A percentile compares a stretch with the other conserved stretches of the same genome.
Conservation (phyloP, 441 rosid species). For the Pelargonium fulgidum region DNA sequence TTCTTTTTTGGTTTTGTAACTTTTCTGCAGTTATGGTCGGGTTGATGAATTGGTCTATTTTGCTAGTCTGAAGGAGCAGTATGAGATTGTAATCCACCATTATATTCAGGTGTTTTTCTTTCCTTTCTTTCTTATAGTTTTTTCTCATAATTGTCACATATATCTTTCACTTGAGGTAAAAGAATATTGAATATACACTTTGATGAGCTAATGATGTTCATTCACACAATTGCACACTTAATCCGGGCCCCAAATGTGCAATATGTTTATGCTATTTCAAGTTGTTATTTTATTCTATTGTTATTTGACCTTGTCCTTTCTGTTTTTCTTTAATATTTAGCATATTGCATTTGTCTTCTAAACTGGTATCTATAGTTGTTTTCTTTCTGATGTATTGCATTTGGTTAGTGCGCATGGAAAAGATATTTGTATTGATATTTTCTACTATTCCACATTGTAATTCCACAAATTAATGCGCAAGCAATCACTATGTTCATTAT, state of each 20-base stretch:
- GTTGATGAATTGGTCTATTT: constrained; percentile 95
- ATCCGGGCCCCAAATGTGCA: background rate
- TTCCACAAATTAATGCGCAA: background rate
- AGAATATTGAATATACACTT: background rate
- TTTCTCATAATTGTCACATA: background rate
- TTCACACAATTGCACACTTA: background rate
- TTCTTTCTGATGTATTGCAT: background rate
- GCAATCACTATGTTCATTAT: background rate
- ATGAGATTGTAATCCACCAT: constrained; percentile 88
- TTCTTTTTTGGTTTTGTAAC: constrained; percentile 1
- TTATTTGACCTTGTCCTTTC: constrained; percentile 4
- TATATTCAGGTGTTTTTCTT: constrained; percentile 65
- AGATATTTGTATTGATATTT: background rate
- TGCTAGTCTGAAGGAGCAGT: constrained; percentile 91
- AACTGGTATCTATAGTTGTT: background rate
- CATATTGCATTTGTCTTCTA: background rate
- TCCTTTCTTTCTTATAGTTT: constrained; percentile 1
- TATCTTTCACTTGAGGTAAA: background rate
- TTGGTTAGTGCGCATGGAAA: background rate
- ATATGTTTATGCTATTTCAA: constrained; percentile 3
- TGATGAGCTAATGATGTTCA: background rate
- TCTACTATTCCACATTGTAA: background rate
- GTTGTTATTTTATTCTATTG: constrained; percentile 5
- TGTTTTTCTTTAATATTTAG: background rate
- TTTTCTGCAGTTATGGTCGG: constrained; percentile 79